Evolutionary conservation across 106 monocot genomes (phyloP).

Genomic region (Vanilla planifolia): DNA sequence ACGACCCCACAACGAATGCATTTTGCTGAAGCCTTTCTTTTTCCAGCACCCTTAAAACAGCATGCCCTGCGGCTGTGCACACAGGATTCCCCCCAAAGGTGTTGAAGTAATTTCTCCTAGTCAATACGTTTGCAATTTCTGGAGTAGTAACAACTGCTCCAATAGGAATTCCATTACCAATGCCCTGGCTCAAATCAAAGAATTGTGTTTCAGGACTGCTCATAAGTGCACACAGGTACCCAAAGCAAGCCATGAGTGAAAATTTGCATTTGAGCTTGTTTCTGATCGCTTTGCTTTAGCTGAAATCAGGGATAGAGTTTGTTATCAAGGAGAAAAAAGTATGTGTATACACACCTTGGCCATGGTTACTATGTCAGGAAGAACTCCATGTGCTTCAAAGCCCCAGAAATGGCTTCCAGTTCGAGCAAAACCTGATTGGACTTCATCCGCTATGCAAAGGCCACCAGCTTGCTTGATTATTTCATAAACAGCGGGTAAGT

Average conservation of each 20-base stretch:
- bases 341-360: constrained; percentile 47
- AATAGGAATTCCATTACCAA: constrained; percentile 74
- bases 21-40: constrained; percentile 79
- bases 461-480: constrained; percentile 73
- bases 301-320: neutral
- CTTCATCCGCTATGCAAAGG: constrained; percentile 90
- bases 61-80: constrained; percentile 63
- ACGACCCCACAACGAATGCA: constrained; percentile 62
- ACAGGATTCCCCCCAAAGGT: constrained; percentile 82
- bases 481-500: constrained; percentile 65
- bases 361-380: constrained; percentile 92
- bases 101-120: constrained; percentile 62
- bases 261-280: too few relatives aligned
- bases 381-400: constrained; percentile 72
- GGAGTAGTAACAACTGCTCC: constrained; percentile 74
- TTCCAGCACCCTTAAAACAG: constrained; percentile 64
- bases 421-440: constrained; percentile 82
- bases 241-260: too few relatives aligned
- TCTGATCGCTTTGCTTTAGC: too few relatives aligned
- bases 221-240: too few relatives aligned
- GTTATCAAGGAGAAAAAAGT: neutral
- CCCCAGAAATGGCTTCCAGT: constrained; percentile 89
- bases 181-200: too few relatives aligned
- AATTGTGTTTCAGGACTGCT: too few relatives aligned
- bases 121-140: constrained; percentile 69